A percentile compares a stretch with the other conserved stretches of the same genome.
Evolutionary conservation across 2,329 filamentous ascomycete species (phyloP).

Genomic region (Cytospora piceae): DNA sequence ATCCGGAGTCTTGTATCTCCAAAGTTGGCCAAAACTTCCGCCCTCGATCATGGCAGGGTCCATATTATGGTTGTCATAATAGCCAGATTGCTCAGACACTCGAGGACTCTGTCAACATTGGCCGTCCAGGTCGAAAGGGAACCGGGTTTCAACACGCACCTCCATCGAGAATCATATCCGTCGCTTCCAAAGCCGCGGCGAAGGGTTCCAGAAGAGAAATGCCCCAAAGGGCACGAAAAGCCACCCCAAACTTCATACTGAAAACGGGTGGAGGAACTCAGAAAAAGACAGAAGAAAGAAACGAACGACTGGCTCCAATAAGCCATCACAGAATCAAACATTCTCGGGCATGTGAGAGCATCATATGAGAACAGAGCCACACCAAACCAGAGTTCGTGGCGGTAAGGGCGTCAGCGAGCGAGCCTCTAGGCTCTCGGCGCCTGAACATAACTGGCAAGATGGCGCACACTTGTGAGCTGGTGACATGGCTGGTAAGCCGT

Average conservation of each 20-base stretch:
- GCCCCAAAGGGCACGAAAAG: not conserved
- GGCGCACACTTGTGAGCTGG: constrained; percentile 1
- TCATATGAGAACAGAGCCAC: not conserved
- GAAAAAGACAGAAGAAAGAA: not conserved
- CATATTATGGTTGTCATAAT: constrained; percentile 44
- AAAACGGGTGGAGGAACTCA: not conserved
- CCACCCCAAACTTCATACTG: not conserved
- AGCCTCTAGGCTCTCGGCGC: not conserved
- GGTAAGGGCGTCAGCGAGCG: not conserved
- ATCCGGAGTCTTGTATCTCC: constrained; percentile 34
- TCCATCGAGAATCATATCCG: not conserved
- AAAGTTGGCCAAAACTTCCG: constrained; percentile 36
- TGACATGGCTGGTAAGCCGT: not conserved
- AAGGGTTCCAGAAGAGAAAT: not conserved
- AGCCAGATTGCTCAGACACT: constrained; percentile 36
- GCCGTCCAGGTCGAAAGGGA: not conserved
- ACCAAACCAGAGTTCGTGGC: not conserved
- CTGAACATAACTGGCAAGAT: not conserved
- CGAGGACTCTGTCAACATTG: not conserved
- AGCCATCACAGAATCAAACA: not conserved
- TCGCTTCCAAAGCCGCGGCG: not conserved
- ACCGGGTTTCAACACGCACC: not conserved
- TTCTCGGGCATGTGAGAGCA: not conserved
- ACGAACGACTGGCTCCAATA: not conserved
- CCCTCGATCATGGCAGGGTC: constrained; percentile 42